A percentile compares a stretch with the other conserved stretches of the same genome.
These are phyloP conservation scores for Penicillium sp. DNA, from an alignment of 2,329 filamentous ascomycete species.

Conservation along the genomic window DNA sequence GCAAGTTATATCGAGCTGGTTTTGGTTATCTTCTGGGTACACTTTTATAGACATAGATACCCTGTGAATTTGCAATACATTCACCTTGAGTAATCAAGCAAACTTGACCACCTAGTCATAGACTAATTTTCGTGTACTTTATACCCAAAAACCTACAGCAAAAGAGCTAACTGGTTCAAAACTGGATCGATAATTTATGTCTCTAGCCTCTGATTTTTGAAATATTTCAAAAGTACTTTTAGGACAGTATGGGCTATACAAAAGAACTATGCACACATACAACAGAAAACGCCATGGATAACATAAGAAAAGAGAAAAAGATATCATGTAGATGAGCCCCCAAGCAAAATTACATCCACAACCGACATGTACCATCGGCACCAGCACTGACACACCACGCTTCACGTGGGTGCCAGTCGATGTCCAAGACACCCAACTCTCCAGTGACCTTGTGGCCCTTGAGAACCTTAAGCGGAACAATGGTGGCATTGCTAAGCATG, in stretches of 20 bases:
- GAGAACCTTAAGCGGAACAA: slow-evolving; percentile 93
- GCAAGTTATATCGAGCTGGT: slow-evolving; percentile 1
- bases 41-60: background rate
- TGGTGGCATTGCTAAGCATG: slow-evolving; percentile 92
- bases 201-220: background rate
- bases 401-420: slow-evolving; percentile 94
- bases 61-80: background rate
- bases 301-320: slow-evolving; percentile 20
- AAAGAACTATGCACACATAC: slow-evolving; percentile 14
- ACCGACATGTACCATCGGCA: slow-evolving; percentile 84
- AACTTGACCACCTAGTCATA: background rate
- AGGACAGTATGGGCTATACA: slow-evolving; percentile 7
- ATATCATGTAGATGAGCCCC: slow-evolving; percentile 23
- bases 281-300: slow-evolving; percentile 33
- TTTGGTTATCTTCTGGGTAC: background rate
- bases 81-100: background rate
- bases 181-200: background rate
- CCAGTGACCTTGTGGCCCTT: slow-evolving; percentile 84
- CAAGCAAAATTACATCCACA: slow-evolving; percentile 67
- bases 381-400: slow-evolving; percentile 94
- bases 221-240: background rate
- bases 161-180: background rate
- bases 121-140: background rate
- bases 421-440: slow-evolving; percentile 84
- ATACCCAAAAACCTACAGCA: background rate